Evolutionary conservation across 2,329 filamentous ascomycete species (phyloP), one percentile per base, ranked within the genome.

Genomic region (Scolecobasidium constrictum): DNA sequence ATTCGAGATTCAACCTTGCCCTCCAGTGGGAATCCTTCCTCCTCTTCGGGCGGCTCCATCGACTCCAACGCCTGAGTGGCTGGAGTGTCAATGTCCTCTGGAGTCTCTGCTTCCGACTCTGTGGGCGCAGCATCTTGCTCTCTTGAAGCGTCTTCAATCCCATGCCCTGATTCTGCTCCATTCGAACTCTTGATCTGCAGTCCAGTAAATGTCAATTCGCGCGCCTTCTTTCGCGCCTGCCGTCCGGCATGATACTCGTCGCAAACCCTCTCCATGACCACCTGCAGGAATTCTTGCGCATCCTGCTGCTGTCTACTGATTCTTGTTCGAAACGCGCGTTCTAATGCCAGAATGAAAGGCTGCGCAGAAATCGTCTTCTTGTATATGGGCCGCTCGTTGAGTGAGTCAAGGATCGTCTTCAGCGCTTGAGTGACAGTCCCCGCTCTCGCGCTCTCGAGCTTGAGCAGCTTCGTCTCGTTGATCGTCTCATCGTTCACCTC

Each of bases 221-320:
- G 31, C 20, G 38, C 36, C 15, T 28, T 28, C 20, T 65, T 67
- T 48, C 88, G 73, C 11, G 86, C 87, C 56, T 82, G 76, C 53
- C 76, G 73, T 1, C 86, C 87, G 3, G 87, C 87, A 57, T 93
- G 81, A 55, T 95, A 94, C 62, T 98, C 92, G 56, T 98, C 92
- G 54, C 86, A 87, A 44, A 98, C 68, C 41, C 90, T 75, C 65
- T 98, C 90, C 3, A 86, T 83, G 11, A 98, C 82, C 39, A 96
- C 81, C 64, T 98, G 92, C 44, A 98, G 65, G 49, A 98, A 95
- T 60, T 98, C 92, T 57, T 98, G 92, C 9, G 92, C 92, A 66
- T 98, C 92, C 62, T 98, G 92, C 63, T 98, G 92, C 57, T 92
- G 86, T 42, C 90, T 75, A 57, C 85, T 95, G 53, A 98, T 94